Evolutionary conservation across 192 early-diverging fungal species (phyloP).

Genomic region (Entophlyctis luteolus): DNA sequence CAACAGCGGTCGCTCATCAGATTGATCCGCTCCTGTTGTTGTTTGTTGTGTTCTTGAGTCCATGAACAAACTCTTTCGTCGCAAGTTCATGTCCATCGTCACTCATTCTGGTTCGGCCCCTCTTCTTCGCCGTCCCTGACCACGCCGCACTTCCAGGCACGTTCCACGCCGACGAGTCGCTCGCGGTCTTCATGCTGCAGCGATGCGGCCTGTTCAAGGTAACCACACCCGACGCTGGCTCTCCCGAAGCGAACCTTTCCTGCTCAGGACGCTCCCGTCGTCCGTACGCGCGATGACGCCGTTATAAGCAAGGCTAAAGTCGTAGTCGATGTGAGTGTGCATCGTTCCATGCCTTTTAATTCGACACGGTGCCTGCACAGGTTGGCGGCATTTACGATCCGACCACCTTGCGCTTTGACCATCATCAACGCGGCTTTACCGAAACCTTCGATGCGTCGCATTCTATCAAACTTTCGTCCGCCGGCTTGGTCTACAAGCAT

Average conservation of each 20-base stretch:
- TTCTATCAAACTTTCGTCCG: constrained; percentile 79
- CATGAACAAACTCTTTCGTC: neutral
- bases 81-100: constrained; percentile 8
- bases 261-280: constrained; percentile 23
- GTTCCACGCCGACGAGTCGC: constrained; percentile 74
- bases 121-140: too few species aligned
- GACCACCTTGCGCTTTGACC: constrained; percentile 70
- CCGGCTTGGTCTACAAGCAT: constrained; percentile 96
- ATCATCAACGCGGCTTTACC: constrained; percentile 90
- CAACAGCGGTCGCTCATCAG: too few species aligned
- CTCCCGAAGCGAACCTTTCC: neutral
- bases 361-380: too few species aligned
- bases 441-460: constrained; percentile 78
- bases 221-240: neutral
- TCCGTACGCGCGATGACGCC: constrained; percentile 80
- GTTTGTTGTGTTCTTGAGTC: too few species aligned
- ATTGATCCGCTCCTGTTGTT: too few species aligned
- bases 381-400: constrained; percentile 90
- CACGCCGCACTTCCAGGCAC: too few species aligned
- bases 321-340: constrained; percentile 88
- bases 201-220: constrained; percentile 52
- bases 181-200: constrained; percentile 84
- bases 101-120: constrained; percentile 21
- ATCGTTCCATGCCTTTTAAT: too few species aligned
- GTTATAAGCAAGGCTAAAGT: constrained; percentile 74